Base-by-base conservation (phyloP, 2,329 filamentous ascomycete species). In the Calonectria henricotiae region DNA sequence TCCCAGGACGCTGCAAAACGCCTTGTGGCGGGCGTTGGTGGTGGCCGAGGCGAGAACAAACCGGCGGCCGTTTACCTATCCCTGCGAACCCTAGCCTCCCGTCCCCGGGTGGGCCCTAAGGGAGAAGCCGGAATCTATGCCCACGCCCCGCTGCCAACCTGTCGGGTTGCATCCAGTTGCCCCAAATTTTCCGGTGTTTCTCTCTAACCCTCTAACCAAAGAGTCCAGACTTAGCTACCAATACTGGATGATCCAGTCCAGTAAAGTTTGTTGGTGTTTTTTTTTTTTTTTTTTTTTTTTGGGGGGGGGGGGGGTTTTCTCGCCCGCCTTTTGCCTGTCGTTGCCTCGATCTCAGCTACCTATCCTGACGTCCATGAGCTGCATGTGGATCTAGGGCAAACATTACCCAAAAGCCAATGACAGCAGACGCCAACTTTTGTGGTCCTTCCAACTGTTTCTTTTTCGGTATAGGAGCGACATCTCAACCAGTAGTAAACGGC, bases 11-110 rank as follows among this genome's bases (percentile, higher is more conserved):
- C 65, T 69, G 70, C 69, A 62, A 64, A 73, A 69, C 71, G 73
- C 65, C 68, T 69, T 73, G 65, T 65, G 74, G 35, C 55, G 64
- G 66, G 44, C 55, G 69, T 73, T 58, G 68, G 68, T 75, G 72
- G 69, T 73, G 77, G 74, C 71, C 65, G 67, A 67, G 71, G 77
- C 79, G 79, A 80, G 78, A 80, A 81, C 73, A 80, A 80, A 80
- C 79, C 79, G 78, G 79, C 77, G 68, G 68, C 61, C 55, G 62
- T 62, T 65, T 43, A 63, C 43, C 65, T 58, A 72, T 73, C 71
- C 74, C 72, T 71, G 67, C 49, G 63, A 68, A 64, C 69, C 68
- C 39, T 69, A 51, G 69, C 70, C 60, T 73, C 66, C 74, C 66
- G 71, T 62, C 68, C 69, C 63, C 64, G 64, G 43, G 73, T 75